phyloP scores from a whole-genome alignment of 1,139 yeast species.

The Pichia sp. region DNA sequence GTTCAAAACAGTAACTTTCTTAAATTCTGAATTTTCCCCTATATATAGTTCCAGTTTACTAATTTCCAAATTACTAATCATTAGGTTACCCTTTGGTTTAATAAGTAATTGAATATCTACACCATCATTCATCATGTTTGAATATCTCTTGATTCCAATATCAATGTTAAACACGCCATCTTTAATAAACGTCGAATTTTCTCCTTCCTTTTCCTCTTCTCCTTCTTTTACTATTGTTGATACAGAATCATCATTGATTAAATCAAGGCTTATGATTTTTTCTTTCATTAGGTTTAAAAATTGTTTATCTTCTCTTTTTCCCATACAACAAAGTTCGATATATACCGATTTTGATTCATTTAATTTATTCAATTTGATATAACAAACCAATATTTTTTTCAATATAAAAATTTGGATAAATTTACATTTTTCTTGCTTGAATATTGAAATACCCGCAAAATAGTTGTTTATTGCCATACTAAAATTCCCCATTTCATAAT shows the following conservation, averaged over 20 bases:
- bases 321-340: conserved; percentile 4
- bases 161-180: conserved; percentile 24
- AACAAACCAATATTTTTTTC: conserved; percentile 31
- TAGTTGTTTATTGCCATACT: conserved; percentile 39
- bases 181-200: conserved; percentile 16
- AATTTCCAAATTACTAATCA: conserved; percentile 20
- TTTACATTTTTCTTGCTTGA: conserved; percentile 32
- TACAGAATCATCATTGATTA: conserved; percentile 6
- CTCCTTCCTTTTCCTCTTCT: not conserved
- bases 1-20: not conserved
- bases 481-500: conserved; percentile 29
- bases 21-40: conserved; percentile 11
- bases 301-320: not conserved
- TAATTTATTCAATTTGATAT: conserved; percentile 25
- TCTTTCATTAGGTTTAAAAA: conserved; percentile 1
- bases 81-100: conserved; percentile 22
- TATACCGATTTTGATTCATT: conserved; percentile 24
- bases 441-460: conserved; percentile 30
- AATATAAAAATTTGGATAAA: conserved; percentile 26
- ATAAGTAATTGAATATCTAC: conserved; percentile 29
- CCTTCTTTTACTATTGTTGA: not conserved
- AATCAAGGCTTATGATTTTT: conserved; percentile 5
- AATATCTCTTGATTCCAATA: conserved; percentile 15
- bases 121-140: conserved; percentile 20
- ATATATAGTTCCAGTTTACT: conserved; percentile 24